phyloP scores from a whole-genome alignment of 2,329 filamentous ascomycete genomes.

The Epichloe brachyelytri region DNA sequence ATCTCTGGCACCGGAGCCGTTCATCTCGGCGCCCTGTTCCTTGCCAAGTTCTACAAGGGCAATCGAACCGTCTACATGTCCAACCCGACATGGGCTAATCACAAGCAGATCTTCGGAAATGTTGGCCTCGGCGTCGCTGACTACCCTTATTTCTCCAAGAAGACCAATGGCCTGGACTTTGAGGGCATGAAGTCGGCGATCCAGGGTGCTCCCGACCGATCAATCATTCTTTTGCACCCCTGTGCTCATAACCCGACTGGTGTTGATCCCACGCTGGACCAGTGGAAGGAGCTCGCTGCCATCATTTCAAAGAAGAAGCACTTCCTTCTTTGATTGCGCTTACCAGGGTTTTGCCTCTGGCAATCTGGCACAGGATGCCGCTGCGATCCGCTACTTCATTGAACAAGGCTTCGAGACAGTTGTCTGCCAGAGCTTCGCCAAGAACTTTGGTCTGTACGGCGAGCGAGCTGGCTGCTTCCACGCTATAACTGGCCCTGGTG shows the following conservation, averaged over 20 bases:
- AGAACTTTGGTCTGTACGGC: conserved; percentile 96
- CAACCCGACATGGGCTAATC: conserved; percentile 95
- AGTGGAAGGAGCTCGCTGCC: conserved; percentile 82
- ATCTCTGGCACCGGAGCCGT: conserved; percentile 95
- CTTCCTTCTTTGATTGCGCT: conserved; percentile 94
- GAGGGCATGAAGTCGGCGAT: conserved; percentile 71
- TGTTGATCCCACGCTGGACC: conserved; percentile 83
- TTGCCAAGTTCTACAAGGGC: conserved; percentile 75
- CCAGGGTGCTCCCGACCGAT: conserved; percentile 57
- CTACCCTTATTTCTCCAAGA: conserved; percentile 88
- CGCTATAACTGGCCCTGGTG: conserved; percentile 62
- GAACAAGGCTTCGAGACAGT: conserved; percentile 82
- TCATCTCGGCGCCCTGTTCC: conserved; percentile 86
- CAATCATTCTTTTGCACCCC: conserved; percentile 82
- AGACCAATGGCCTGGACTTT: conserved; percentile 85
- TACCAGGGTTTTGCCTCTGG: conserved; percentile 98
- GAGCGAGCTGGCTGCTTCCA: conserved; percentile 96
- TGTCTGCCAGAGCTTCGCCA: conserved; percentile 88
- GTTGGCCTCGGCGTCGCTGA: conserved; percentile 63
- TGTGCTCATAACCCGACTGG: conserved; percentile 98
- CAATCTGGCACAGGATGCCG: conserved; percentile 70
- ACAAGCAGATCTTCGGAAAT: conserved; percentile 96
- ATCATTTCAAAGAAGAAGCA: conserved; percentile 67
- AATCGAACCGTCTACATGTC: conserved; percentile 77
- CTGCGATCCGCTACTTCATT: conserved; percentile 88